Evolutionary conservation across 1,284 basidiomycete genomes (phyloP).

Genomic region (Trametes polyzona): DNA sequence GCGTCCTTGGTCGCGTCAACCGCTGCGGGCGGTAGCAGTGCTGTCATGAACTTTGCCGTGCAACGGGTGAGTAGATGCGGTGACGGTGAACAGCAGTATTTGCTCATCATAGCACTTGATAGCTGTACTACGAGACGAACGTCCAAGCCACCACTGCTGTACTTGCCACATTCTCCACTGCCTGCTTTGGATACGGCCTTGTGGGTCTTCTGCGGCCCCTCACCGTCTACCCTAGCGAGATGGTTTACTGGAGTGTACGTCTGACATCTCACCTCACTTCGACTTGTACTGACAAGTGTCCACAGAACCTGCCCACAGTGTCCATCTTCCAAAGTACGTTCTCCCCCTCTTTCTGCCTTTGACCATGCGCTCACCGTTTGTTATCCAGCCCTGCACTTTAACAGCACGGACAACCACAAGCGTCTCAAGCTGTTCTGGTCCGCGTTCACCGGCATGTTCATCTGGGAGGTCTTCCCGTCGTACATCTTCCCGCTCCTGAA

Average conservation of each 20-base stretch:
- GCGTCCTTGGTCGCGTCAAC: conserved; percentile 65
- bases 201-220: conserved; percentile 60
- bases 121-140: conserved; percentile 65
- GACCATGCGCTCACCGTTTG: background rate
- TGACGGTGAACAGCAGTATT: conserved; percentile 32
- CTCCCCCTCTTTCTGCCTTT: background rate
- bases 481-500: conserved; percentile 67
- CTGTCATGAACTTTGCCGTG: conserved; percentile 64
- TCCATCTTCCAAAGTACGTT: conserved; percentile 61
- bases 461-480: conserved; percentile 59
- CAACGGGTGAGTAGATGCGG: conserved; percentile 49
- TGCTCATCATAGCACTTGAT: background rate
- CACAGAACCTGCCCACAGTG: conserved; percentile 58
- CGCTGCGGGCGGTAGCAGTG: conserved; percentile 53
- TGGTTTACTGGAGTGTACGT: conserved; percentile 67
- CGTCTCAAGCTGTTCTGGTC: conserved; percentile 65
- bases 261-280: conserved; percentile 10
- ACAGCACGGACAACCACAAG: conserved; percentile 49
- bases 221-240: conserved; percentile 70
- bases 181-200: conserved; percentile 65
- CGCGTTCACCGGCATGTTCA: conserved; percentile 58
- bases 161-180: conserved; percentile 67
- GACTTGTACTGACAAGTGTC: background rate
- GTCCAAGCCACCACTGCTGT: conserved; percentile 61
- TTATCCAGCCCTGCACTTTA: conserved; percentile 58